phyloP scores from a whole-genome alignment of 805 yeast species.

The Yarrowia yakushimensis region DNA sequence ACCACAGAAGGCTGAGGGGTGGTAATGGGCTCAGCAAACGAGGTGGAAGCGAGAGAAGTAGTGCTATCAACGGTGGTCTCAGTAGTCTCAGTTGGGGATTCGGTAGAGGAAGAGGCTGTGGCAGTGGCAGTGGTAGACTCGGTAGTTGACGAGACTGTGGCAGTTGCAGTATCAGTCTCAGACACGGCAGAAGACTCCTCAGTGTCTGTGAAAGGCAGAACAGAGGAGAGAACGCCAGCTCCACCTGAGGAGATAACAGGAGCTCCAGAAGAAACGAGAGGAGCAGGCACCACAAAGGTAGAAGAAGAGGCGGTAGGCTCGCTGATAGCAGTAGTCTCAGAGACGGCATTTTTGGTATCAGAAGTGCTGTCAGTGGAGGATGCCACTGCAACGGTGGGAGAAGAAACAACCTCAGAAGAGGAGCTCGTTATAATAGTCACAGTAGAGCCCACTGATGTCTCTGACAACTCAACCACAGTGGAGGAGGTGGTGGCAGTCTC shows the following conservation, averaged over 20 bases:
- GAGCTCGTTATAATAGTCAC: neutral
- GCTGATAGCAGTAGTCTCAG: neutral
- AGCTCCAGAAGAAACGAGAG: neutral
- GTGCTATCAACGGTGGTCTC: neutral
- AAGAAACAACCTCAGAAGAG: neutral
- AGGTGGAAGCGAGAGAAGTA: neutral
- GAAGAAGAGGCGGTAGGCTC: neutral
- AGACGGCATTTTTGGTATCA: neutral
- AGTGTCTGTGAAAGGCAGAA: neutral
- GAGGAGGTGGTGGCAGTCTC: neutral
- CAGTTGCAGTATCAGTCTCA: neutral
- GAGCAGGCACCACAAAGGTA: neutral
- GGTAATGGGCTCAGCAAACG: neutral
- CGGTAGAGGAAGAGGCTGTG: constrained; percentile 17
- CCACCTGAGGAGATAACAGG: constrained; percentile 7
- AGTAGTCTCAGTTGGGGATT: neutral
- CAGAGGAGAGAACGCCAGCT: constrained; percentile 15
- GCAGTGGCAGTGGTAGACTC: constrained; percentile 14
- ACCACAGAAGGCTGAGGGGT: constrained; percentile 9
- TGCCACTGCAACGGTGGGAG: neutral
- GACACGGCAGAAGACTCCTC: constrained; percentile 7
- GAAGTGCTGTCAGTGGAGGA: neutral
- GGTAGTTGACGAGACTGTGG: neutral
- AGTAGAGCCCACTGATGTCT: neutral
- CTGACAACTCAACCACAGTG: neutral